Percentiles rank a stretch among this genome's conserved stretches.
Conservation (phyloP, 306 rosid species). For the Lagenaria siceraria region DNA sequence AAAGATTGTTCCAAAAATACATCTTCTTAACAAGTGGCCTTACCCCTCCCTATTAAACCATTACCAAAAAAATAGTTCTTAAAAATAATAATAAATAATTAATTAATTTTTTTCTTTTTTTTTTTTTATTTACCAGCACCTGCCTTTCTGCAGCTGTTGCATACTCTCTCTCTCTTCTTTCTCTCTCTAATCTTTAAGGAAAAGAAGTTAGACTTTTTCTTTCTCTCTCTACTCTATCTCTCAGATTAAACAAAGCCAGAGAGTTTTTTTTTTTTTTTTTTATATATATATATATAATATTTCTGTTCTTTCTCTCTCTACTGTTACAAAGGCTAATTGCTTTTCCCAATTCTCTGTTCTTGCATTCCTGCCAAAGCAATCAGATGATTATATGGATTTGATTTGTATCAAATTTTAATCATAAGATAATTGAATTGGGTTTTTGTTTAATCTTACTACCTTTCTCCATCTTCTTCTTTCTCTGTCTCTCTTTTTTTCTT, state of each 20-base stretch:
- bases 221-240: background rate
- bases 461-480: constrained; percentile 4
- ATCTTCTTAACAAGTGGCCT: background rate
- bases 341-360: background rate
- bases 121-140: too few species aligned
- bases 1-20: background rate
- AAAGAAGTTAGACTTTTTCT: background rate
- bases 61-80: background rate
- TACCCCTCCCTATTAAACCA: background rate
- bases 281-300: too few species aligned
- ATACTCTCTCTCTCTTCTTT: constrained; percentile 8
- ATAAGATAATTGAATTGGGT: background rate
- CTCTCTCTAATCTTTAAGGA: background rate
- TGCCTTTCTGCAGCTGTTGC: constrained; percentile 67
- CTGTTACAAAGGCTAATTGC: background rate
- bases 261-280: background rate
- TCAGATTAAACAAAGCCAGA: background rate
- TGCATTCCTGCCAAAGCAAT: background rate
- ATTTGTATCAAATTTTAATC: background rate
- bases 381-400: background rate
- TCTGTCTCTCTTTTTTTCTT: background rate
- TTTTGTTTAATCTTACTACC: background rate
- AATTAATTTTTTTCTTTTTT: too few species aligned
- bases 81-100: background rate
- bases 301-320: background rate